A percentile compares a stretch with the other conserved stretches of the same genome.
Conservation (phyloP, 495 filamentous ascomycete species). For the Trichoderma orchidacearum region DNA sequence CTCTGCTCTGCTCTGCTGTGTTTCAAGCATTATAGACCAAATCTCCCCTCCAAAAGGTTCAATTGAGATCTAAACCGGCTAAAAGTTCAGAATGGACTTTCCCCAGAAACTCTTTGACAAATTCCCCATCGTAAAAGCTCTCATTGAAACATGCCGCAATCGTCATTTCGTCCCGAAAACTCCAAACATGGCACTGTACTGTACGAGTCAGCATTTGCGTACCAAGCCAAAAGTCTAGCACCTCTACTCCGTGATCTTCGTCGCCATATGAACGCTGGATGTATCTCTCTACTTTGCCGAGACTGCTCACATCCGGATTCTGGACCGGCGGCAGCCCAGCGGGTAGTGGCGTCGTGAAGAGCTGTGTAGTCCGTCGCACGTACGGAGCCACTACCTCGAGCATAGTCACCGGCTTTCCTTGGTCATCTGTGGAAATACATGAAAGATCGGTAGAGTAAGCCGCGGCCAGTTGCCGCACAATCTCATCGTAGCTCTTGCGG, state of each 20-base stretch:
- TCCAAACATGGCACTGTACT: conserved; percentile 12
- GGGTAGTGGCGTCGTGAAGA: conserved; percentile 2
- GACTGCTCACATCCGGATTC: conserved; percentile 12
- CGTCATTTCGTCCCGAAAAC: conserved; percentile 6
- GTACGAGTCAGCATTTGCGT: conserved; percentile 8
- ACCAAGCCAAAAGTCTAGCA: conserved; percentile 14
- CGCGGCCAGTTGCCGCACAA: background rate
- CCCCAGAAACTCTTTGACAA: conserved; percentile 7
- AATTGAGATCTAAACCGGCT: conserved; percentile 1
- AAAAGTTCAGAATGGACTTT: conserved; percentile 5
- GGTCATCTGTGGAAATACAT: background rate
- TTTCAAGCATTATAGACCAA: too few species aligned
- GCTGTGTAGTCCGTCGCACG: conserved; percentile 3
- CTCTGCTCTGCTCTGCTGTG: too few species aligned
- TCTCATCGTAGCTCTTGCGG: background rate
- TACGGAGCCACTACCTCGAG: conserved; percentile 6
- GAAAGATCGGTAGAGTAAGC: background rate
- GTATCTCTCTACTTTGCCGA: conserved; percentile 10
- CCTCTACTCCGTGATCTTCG: conserved; percentile 1
- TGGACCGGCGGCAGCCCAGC: conserved; percentile 5
- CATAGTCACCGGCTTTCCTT: background rate
- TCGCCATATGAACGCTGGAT: conserved; percentile 3
- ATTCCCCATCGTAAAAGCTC: conserved; percentile 13
- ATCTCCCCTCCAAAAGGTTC: too few species aligned
- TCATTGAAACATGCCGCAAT: conserved; percentile 12